Evolutionary conservation across 73 alveolate species (phyloP).

Genomic region (Durusdinium trenchii): DNA sequence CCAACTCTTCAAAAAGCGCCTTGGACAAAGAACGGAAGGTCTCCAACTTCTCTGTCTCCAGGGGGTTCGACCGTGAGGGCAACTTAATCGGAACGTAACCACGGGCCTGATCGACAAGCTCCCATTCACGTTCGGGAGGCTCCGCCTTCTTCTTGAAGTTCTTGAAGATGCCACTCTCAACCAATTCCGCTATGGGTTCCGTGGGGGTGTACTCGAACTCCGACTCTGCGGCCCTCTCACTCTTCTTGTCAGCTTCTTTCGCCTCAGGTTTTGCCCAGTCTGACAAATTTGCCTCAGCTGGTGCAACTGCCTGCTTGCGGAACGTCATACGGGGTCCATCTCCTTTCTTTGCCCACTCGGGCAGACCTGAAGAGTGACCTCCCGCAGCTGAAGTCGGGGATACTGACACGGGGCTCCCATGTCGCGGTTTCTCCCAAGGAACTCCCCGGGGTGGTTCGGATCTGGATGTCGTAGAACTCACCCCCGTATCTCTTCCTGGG

Average conservation of each 20-base stretch:
- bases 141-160: background rate
- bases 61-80: background rate
- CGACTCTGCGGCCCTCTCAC: background rate
- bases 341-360: too few relatives aligned
- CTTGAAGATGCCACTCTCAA: background rate
- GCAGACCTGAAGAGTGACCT: too few relatives aligned
- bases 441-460: background rate
- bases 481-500: background rate
- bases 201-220: background rate
- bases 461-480: background rate
- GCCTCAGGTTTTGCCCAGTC: too few relatives aligned
- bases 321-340: background rate
- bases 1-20: background rate
- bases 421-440: background rate
- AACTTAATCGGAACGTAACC: background rate
- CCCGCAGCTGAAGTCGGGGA: too few relatives aligned
- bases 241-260: background rate
- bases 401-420: background rate
- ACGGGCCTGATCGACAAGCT: background rate
- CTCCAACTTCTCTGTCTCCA: background rate
- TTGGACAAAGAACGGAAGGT: background rate
- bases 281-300: too few relatives aligned
- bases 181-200: too few relatives aligned
- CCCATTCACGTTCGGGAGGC: background rate
- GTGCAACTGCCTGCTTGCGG: too few relatives aligned